Percentiles rank a stretch among this genome's conserved stretches.
Conservation (phyloP, 176 grass and related monocot species). For the Thalia dealbata region DNA sequence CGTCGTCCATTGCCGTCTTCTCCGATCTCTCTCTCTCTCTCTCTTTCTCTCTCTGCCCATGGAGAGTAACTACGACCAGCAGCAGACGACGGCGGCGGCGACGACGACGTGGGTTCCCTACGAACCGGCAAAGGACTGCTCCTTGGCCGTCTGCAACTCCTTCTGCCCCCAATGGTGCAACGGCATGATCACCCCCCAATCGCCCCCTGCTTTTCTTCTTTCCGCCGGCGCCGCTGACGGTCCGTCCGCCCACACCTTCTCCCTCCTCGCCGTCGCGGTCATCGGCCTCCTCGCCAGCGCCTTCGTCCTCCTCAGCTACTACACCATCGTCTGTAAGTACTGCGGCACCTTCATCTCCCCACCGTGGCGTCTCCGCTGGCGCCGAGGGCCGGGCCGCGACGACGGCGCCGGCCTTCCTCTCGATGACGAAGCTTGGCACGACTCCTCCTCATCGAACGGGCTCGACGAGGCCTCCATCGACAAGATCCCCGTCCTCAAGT, state of each 20-base stretch:
- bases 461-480: constrained; percentile 51
- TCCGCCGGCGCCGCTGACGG: not conserved
- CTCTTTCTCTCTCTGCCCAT: not conserved
- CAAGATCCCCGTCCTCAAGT: constrained; percentile 78
- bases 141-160: constrained; percentile 1
- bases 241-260: not conserved
- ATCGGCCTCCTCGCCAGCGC: not conserved
- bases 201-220: not conserved
- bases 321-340: constrained; percentile 8
- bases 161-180: constrained; percentile 15
- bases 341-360: constrained; percentile 3
- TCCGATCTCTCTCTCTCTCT: not conserved
- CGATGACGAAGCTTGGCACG: not conserved
- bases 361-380: not conserved
- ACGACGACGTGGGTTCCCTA: constrained; percentile 9
- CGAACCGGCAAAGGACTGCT: constrained; percentile 4
- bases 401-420: not conserved
- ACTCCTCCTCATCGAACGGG: not conserved
- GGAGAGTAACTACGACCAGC: not conserved
- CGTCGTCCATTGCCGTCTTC: too few relatives aligned
- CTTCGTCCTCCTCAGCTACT: constrained; percentile 15
- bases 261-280: not conserved
- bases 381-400: not conserved
- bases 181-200: not conserved
- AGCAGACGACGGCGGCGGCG: not conserved